Percentiles rank a stretch among this genome's conserved stretches.
Conservation (phyloP, 495 filamentous ascomycete species). For the Penicillium crystallinum region DNA sequence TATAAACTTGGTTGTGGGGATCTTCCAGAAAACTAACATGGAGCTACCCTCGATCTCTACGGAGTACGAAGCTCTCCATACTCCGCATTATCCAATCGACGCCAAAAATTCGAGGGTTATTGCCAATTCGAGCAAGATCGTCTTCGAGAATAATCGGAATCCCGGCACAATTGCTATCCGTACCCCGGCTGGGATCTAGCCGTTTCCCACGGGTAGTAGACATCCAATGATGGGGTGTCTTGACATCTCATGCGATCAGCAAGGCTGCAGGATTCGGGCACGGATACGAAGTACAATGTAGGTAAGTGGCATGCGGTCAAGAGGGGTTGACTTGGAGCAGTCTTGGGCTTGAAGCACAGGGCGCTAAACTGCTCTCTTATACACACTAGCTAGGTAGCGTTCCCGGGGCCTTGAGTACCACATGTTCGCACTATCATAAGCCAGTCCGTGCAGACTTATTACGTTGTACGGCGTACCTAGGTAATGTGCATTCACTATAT, state of each 20-base stretch:
- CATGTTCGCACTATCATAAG: neutral
- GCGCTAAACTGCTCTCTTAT: neutral
- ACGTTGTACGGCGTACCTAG: no score
- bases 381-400: neutral
- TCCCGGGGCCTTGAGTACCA: neutral
- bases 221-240: neutral
- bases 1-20: neutral
- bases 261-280: neutral
- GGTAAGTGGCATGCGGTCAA: no score
- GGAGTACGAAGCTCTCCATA: no score
- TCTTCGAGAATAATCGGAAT: slow-evolving; percentile 4
- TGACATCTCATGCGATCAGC: slow-evolving; percentile 10
- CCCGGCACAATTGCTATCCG: slow-evolving; percentile 12
- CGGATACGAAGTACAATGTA: neutral
- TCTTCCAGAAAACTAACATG: neutral
- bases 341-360: slow-evolving; percentile 17
- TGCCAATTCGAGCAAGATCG: slow-evolving; percentile 5
- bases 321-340: neutral
- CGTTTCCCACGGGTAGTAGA: slow-evolving; percentile 7
- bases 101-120: slow-evolving; percentile 6
- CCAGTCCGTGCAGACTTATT: neutral
- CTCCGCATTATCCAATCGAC: neutral
- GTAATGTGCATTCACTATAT: neutral
- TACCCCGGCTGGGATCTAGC: slow-evolving; percentile 1
- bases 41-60: no score